These are phyloP conservation scores for Hansenula sp. DNA, from an alignment of 1,139 yeast genomes.

Conservation along the genomic window DNA sequence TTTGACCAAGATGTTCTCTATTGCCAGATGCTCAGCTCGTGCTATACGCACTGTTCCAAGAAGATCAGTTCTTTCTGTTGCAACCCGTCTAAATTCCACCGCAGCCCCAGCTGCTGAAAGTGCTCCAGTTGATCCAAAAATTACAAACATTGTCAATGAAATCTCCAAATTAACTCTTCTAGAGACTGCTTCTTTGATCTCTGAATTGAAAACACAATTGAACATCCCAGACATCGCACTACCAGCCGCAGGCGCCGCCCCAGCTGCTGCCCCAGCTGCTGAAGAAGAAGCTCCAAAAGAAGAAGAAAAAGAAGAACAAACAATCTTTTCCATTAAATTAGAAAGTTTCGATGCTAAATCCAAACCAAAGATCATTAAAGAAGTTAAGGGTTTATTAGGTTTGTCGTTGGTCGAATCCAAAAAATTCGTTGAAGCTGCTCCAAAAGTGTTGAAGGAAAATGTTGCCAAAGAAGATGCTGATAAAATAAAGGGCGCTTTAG, in stretches of 20 bases:
- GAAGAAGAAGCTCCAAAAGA: conserved; percentile 75
- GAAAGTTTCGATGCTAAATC: conserved; percentile 93
- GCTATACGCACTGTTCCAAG: conserved; percentile 16
- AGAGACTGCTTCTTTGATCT: conserved; percentile 83
- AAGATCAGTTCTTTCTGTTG: conserved; percentile 13
- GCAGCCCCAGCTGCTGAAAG: conserved; percentile 33
- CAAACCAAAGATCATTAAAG: conserved; percentile 97
- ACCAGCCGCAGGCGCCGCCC: conserved; percentile 69
- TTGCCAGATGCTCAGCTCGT: conserved; percentile 22
- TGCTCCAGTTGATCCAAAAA: conserved; percentile 80
- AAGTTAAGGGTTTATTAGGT: conserved; percentile 88
- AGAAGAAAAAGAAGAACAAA: conserved; percentile 86
- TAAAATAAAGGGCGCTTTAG: conserved; percentile 85
- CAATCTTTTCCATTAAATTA: conserved; percentile 86
- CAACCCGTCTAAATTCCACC: conserved; percentile 52
- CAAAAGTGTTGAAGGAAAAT: conserved; percentile 69
- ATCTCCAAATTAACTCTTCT: conserved; percentile 84
- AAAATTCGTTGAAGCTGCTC: conserved; percentile 97
- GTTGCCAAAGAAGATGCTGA: conserved; percentile 71
- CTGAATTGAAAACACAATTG: conserved; percentile 79
- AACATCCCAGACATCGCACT: conserved; percentile 92
- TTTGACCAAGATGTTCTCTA: conserved; percentile 16
- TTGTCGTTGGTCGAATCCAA: conserved; percentile 93
- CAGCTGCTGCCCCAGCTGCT: conserved; percentile 65
- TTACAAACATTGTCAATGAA: conserved; percentile 81